Evolutionary conservation across 768 basidiomycete species (phyloP), one percentile per base, ranked within the genome.

Genomic region (Kwoniella dejecticola): DNA sequence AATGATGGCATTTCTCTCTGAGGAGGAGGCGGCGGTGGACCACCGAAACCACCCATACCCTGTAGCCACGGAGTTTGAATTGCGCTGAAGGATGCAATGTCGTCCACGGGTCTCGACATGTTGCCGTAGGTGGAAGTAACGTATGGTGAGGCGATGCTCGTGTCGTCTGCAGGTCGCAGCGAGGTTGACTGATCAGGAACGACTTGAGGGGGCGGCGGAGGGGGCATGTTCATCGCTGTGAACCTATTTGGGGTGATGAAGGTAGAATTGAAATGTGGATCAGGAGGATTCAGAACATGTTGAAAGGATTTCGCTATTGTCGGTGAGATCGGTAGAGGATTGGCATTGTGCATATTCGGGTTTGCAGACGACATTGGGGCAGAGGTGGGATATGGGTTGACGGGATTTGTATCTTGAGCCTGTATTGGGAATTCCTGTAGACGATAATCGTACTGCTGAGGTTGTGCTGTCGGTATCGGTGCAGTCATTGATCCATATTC

Each of bases 21-120:
- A 23, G 23, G 54, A 11, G 38, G 48, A 10, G 23, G 62, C 33
- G 55, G 50, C 5, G 55, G 55, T 6, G 40, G n/a, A 23, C 8
- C 26, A 6, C 21, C n/a, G n/a, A 31, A 56, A 10, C n/a, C 24
- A 4, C n/a, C 17, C 7, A 21, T n/a, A 17, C 24, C 29, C 7
- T 36, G 54, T 44, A 56, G 44, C 38, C 38, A 56, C n/a, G 24
- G 29, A 15, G 54, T 11, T 21, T 41, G 52, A 15, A 36, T 15
- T 36, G 33, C 33, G 15, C 7, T 7, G 33, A 36, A 7, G 7
- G 33, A 7, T 15, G 33, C 7, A 36, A 15, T 7, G 7, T 7
- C 33, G 33, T 36, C 33, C 7, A 36, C 33, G 7, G 33, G 7
- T 36, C 33, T 36, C 7, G 33, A 36, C 15, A 15, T 7, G 33